A percentile compares a stretch with the other conserved stretches of the same genome.
phyloP scores from a whole-genome alignment of 345 rosid species.

The Iberis pinnata region DNA sequence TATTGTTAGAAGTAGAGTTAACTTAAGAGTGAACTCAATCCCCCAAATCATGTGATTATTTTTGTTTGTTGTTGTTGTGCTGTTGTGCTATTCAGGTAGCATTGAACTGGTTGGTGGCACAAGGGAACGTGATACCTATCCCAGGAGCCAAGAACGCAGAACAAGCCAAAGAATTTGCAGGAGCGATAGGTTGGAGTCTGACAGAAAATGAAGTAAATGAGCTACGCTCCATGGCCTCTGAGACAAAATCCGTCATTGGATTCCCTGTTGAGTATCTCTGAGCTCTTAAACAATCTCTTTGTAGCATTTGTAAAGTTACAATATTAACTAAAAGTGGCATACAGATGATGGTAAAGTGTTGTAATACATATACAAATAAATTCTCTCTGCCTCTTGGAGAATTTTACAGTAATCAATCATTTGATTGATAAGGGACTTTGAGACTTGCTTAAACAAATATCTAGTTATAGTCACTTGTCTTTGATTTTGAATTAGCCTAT shows the following conservation, averaged over 20 bases:
- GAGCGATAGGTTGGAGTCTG: slow-evolving; percentile 86
- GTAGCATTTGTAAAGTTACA: slow-evolving; percentile 18
- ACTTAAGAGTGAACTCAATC: neutral
- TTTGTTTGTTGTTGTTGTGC: neutral
- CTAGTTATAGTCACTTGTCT: neutral
- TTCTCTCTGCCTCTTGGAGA: slow-evolving; percentile 1
- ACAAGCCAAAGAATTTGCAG: slow-evolving; percentile 73
- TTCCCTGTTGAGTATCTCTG: slow-evolving; percentile 66
- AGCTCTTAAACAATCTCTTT: slow-evolving; percentile 32
- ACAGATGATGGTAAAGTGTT: slow-evolving; percentile 16
- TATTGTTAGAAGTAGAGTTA: neutral
- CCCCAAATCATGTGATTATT: slow-evolving; percentile 1
- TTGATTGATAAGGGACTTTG: no score
- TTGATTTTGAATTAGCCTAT: neutral
- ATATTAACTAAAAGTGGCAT: slow-evolving; percentile 4
- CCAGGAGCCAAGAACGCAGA: slow-evolving; percentile 87
- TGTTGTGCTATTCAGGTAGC: slow-evolving; percentile 45
- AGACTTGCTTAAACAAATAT: slow-evolving; percentile 2
- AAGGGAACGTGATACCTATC: slow-evolving; percentile 83
- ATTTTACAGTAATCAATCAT: no score
- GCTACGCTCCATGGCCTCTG: slow-evolving; percentile 70
- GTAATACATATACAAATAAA: slow-evolving; percentile 3
- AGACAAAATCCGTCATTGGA: slow-evolving; percentile 48
- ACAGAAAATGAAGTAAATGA: slow-evolving; percentile 51
- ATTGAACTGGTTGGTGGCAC: slow-evolving; percentile 89